Evolutionary conservation across 1,284 basidiomycete species (phyloP).

Genomic region (Pisolithus thermaeus): DNA sequence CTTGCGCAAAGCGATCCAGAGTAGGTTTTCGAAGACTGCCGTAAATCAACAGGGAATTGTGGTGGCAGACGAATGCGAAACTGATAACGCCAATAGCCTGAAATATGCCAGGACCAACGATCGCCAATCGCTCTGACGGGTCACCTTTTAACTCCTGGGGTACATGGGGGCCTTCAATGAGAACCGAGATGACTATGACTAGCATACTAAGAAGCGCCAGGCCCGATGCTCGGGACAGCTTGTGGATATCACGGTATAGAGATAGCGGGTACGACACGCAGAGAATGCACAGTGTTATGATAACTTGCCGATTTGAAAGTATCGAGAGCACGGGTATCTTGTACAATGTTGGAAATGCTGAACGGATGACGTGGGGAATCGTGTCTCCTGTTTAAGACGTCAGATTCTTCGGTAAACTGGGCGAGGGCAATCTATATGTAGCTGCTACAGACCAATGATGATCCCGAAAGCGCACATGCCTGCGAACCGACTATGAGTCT

Average conservation of each 20-base stretch:
- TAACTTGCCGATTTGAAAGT: conserved; percentile 82
- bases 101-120: conserved; percentile 76
- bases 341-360: conserved; percentile 74
- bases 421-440: conserved; percentile 23
- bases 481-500: conserved; percentile 20
- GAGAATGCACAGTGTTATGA: conserved; percentile 81
- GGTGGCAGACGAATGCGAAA: conserved; percentile 93
- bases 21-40: conserved; percentile 91
- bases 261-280: conserved; percentile 93
- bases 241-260: conserved; percentile 95
- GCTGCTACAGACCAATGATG: conserved; percentile 58
- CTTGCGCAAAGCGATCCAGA: conserved; percentile 87
- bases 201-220: conserved; percentile 91
- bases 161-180: conserved; percentile 83
- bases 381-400: conserved; percentile 69
- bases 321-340: conserved; percentile 68
- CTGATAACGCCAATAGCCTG: conserved; percentile 94
- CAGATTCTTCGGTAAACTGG: conserved; percentile 29
- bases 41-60: conserved; percentile 93
- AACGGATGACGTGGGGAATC: conserved; percentile 90
- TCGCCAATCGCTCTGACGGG: conserved; percentile 60
- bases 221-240: conserved; percentile 88
- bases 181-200: conserved; percentile 86
- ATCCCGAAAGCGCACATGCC: conserved; percentile 97
- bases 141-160: conserved; percentile 75